Percentiles rank a stretch among this genome's conserved stretches.
Conservation (phyloP, 331 rosid species). For the Quercus lobata region DNA sequence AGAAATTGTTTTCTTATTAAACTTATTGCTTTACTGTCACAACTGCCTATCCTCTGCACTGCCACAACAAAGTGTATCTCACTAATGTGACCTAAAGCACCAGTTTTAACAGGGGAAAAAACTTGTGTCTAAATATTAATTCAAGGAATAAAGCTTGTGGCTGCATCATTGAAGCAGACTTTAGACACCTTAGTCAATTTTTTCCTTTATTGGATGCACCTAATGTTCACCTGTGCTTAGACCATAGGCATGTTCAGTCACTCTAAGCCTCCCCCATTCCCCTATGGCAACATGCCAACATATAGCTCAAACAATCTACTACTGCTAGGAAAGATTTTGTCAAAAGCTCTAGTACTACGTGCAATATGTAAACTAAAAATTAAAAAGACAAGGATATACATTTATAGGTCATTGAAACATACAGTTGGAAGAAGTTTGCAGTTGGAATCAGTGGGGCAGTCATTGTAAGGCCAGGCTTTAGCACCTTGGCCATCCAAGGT, state of each 20-base stretch:
- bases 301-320: background rate
- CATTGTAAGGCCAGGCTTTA: slow-evolving; percentile 48
- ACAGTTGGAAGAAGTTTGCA: slow-evolving; percentile 54
- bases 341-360: background rate
- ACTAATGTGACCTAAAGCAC: background rate
- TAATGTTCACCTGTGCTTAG: background rate
- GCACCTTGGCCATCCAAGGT: slow-evolving; percentile 52
- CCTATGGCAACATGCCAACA: background rate
- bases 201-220: background rate
- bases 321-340: background rate
- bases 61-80: background rate
- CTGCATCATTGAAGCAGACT: background rate
- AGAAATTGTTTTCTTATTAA: background rate
- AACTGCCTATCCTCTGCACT: background rate
- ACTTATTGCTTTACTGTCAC: background rate
- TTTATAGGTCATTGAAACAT: background rate
- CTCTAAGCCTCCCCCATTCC: background rate
- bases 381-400: background rate
- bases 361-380: background rate
- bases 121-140: background rate
- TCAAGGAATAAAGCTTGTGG: background rate
- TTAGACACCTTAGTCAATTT: background rate
- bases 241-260: background rate
- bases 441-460: slow-evolving; percentile 32
- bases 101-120: background rate